Conservation (phyloP, 441 rosid species). For the Caryocar brasiliense region DNA sequence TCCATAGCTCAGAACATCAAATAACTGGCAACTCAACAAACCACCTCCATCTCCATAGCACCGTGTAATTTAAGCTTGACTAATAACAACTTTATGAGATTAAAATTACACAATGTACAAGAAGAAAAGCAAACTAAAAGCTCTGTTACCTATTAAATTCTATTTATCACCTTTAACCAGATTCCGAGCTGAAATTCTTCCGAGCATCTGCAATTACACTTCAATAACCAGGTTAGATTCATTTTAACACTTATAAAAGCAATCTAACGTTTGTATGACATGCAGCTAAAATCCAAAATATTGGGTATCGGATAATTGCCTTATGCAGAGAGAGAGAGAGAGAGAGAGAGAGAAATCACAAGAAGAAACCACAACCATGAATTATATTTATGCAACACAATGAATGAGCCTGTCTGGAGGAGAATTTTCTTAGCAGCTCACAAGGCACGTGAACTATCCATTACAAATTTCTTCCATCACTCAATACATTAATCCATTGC, state of each 20-base stretch:
- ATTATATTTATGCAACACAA: slow-evolving; percentile 53
- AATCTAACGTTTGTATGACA: background rate
- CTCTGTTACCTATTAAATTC: background rate
- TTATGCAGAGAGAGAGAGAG: background rate
- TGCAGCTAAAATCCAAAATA: background rate
- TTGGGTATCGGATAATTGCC: too few relatives aligned
- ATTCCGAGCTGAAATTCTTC: slow-evolving; percentile 8
- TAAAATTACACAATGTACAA: background rate
- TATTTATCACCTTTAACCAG: slow-evolving; percentile 10
- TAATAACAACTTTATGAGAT: too few relatives aligned
- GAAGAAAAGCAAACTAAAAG: background rate
- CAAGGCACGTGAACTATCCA: slow-evolving; percentile 48
- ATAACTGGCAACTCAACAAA: too few relatives aligned
- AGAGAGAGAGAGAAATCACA: background rate
- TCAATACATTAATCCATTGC: slow-evolving; percentile 40
- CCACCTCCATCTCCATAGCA: too few relatives aligned
- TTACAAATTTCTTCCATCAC: slow-evolving; percentile 47
- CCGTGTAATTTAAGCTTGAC: too few relatives aligned
- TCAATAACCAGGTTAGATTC: slow-evolving; percentile 13
- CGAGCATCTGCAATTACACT: slow-evolving; percentile 21
- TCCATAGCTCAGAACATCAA: too few relatives aligned
- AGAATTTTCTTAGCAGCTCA: slow-evolving; percentile 48
- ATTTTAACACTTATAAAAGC: slow-evolving; percentile 8
- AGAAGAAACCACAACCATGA: slow-evolving; percentile 25
- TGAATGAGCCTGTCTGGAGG: slow-evolving; percentile 48